Conservation (phyloP, 2,329 filamentous ascomycete species). For the Ophiostoma angusticollis region DNA sequence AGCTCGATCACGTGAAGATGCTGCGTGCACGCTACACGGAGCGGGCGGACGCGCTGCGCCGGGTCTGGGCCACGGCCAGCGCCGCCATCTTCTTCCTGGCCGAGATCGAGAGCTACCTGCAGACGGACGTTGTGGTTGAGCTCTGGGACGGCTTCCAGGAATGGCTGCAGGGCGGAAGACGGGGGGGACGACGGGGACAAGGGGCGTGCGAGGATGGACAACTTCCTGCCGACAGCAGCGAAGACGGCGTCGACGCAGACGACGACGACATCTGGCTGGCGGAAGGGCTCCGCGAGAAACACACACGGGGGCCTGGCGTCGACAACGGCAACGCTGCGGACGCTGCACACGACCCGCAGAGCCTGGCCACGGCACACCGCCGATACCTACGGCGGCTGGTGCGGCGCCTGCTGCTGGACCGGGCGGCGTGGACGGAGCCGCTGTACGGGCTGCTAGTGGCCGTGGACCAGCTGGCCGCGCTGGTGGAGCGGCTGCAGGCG, state of each 20-base stretch:
- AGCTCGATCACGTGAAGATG: conserved; percentile 33
- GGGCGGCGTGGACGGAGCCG: conserved; percentile 47
- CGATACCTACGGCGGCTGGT: conserved; percentile 59
- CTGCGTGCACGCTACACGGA: conserved; percentile 51
- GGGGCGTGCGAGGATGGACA: neutral
- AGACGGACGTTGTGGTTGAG: conserved; percentile 73
- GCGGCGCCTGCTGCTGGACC: conserved; percentile 53
- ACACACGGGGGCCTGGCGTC: conserved; percentile 14
- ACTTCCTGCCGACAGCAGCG: neutral
- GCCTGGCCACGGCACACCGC: conserved; percentile 66
- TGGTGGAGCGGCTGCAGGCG: conserved; percentile 60
- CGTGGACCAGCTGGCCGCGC: conserved; percentile 70
- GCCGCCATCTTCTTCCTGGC: conserved; percentile 81
- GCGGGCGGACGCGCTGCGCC: conserved; percentile 57
- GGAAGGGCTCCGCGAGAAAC: conserved; percentile 2
- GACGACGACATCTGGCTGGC: conserved; percentile 31
- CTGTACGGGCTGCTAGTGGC: conserved; percentile 56
- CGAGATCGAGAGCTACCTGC: conserved; percentile 77
- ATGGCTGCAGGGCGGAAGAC: conserved; percentile 42
- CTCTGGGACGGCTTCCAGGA: conserved; percentile 67
- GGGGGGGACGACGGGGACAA: neutral
- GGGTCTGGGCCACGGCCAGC: conserved; percentile 80
- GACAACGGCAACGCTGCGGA: conserved; percentile 8
- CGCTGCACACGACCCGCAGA: conserved; percentile 57
- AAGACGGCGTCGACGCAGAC: conserved; percentile 17